phyloP scores from a whole-genome alignment of 345 rosid genomes.

The Eutrema heterophyllum region DNA sequence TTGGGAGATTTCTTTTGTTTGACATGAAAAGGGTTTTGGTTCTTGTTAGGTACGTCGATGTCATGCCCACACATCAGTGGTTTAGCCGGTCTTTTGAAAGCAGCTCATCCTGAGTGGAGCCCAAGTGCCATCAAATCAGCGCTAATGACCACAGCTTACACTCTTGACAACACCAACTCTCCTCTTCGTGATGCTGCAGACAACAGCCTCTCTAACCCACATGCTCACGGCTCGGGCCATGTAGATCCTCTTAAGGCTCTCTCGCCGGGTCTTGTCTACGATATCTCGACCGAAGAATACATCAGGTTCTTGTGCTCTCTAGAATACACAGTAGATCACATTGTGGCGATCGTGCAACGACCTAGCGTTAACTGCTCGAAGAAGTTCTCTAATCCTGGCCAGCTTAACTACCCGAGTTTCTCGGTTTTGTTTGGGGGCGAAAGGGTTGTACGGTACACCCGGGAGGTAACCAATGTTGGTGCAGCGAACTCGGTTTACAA shows the following conservation, averaged over 20 bases:
- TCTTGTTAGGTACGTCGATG: conserved; percentile 77
- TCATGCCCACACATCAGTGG: conserved; percentile 97
- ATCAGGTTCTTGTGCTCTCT: conserved; percentile 71
- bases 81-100: conserved; percentile 74
- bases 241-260: conserved; percentile 80
- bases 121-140: conserved; percentile 89
- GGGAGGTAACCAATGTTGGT: conserved; percentile 82
- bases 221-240: conserved; percentile 80
- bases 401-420: conserved; percentile 87
- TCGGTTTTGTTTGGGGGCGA: conserved; percentile 62
- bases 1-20: background rate
- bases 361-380: conserved; percentile 52
- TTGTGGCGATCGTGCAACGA: conserved; percentile 59
- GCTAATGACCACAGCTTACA: conserved; percentile 75
- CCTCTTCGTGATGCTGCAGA: conserved; percentile 62
- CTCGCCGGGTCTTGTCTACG: conserved; percentile 80
- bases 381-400: conserved; percentile 66
- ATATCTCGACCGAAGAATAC: conserved; percentile 62
- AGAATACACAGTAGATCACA: conserved; percentile 53
- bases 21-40: background rate
- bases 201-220: conserved; percentile 54
- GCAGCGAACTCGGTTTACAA: conserved; percentile 49
- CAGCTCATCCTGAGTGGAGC: conserved; percentile 86
- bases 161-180: conserved; percentile 59
- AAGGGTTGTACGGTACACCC: conserved; percentile 67